A percentile compares a stretch with the other conserved stretches of the same genome.
These are phyloP conservation scores for Diaporthe sp. DNA, from an alignment of 2,329 filamentous ascomycete species.

Conservation along the genomic window DNA sequence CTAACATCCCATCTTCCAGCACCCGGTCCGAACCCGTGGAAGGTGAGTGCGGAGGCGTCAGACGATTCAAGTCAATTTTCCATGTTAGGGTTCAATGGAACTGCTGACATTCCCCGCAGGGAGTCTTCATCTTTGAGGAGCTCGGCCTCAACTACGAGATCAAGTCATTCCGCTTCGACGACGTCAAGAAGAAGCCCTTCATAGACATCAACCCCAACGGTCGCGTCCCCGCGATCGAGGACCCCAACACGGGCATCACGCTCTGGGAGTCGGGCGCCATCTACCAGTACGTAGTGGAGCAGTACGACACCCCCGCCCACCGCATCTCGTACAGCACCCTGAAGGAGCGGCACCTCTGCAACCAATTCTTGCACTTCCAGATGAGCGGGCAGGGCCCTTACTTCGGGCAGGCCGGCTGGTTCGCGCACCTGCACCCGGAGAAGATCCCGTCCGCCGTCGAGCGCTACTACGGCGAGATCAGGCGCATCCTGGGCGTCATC, in stretches of 20 bases:
- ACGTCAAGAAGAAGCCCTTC: constrained; percentile 45
- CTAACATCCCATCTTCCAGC: background rate
- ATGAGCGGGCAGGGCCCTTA: constrained; percentile 59
- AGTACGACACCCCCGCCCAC: constrained; percentile 43
- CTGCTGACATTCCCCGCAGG: constrained; percentile 41
- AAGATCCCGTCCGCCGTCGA: constrained; percentile 42
- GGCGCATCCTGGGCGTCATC: constrained; percentile 44
- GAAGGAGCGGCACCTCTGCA: constrained; percentile 40
- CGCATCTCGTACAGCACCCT: constrained; percentile 41
- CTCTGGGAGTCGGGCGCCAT: constrained; percentile 46
- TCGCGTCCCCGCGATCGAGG: constrained; percentile 49
- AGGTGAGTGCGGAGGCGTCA: no score
- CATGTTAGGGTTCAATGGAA: constrained; percentile 42
- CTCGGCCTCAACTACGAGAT: constrained; percentile 51
- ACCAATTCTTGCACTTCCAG: constrained; percentile 58
- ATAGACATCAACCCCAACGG: constrained; percentile 51
- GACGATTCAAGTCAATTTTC: no score
- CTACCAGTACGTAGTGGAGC: constrained; percentile 44
- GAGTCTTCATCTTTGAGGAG: constrained; percentile 52
- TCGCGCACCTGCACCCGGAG: constrained; percentile 49
- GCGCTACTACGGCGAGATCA: constrained; percentile 45
- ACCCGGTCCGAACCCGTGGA: constrained; percentile 25
- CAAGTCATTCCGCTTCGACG: constrained; percentile 41
- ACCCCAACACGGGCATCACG: constrained; percentile 50
- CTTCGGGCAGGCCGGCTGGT: constrained; percentile 56